Conservation (phyloP, 805 yeast genomes). For the Zygotorulaspora chibaensis region DNA sequence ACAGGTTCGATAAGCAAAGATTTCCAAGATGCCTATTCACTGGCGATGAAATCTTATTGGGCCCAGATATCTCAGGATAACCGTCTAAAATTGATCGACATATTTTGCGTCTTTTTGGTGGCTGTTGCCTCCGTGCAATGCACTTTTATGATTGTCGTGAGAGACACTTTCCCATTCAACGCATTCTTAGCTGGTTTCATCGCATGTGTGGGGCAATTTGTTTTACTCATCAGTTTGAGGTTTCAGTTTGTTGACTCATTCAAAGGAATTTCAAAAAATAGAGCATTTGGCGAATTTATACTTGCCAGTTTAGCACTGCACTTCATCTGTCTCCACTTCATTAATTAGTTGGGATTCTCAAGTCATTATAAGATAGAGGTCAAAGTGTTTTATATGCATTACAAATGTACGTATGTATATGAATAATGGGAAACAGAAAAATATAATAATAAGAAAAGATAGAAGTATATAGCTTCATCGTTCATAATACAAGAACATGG, state of each 20-base stretch:
- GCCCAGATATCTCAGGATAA: slow-evolving; percentile 35
- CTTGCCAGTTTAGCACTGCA: slow-evolving; percentile 86
- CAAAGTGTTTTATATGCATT: slow-evolving; percentile 4
- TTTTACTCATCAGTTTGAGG: slow-evolving; percentile 75
- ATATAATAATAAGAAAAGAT: background rate
- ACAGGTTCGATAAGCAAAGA: slow-evolving; percentile 16
- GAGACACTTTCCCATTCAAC: slow-evolving; percentile 88
- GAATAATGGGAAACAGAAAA: background rate
- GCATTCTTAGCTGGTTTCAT: slow-evolving; percentile 93
- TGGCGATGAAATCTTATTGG: slow-evolving; percentile 23
- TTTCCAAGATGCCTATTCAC: slow-evolving; percentile 28
- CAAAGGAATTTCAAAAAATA: slow-evolving; percentile 44
- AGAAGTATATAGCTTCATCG: background rate
- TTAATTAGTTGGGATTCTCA: slow-evolving; percentile 47
- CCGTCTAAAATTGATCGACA: slow-evolving; percentile 65
- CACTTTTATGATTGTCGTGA: slow-evolving; percentile 66
- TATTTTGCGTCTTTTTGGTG: slow-evolving; percentile 71
- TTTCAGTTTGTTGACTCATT: slow-evolving; percentile 57
- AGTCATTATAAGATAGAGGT: slow-evolving; percentile 1
- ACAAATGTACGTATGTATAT: background rate
- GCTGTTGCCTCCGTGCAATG: slow-evolving; percentile 74
- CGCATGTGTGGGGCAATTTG: slow-evolving; percentile 93
- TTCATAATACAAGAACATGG: background rate
- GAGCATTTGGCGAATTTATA: slow-evolving; percentile 83
- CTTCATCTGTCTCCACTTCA: slow-evolving; percentile 85